Evolutionary conservation across 495 filamentous ascomycete species (phyloP).

Genomic region (Delitschia confertaspora): DNA sequence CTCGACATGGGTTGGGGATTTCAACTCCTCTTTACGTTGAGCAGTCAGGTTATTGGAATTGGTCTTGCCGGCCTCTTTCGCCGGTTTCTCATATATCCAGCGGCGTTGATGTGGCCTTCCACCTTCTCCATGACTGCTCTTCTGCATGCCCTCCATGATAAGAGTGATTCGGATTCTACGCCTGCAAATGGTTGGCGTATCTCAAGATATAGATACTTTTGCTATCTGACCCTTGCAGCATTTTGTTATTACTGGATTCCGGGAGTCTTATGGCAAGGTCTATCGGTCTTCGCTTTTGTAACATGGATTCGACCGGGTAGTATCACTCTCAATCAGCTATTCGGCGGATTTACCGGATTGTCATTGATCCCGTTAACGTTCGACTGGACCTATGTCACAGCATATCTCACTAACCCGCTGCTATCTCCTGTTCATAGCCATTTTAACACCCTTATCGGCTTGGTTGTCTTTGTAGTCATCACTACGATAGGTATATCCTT

Average conservation of each 20-base stretch:
- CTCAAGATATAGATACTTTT: constrained; percentile 56
- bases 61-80: constrained; percentile 64
- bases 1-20: constrained; percentile 60
- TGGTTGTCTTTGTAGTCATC: constrained; percentile 32
- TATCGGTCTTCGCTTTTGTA: constrained; percentile 20
- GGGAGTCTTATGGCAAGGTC: constrained; percentile 19
- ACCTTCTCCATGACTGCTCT: constrained; percentile 56
- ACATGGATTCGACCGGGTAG: constrained; percentile 44
- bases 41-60: constrained; percentile 65
- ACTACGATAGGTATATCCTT: constrained; percentile 26
- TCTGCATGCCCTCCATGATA: constrained; percentile 65
- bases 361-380: constrained; percentile 56
- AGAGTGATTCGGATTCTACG: constrained; percentile 46
- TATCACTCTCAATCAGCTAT: constrained; percentile 46
- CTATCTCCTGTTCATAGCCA: constrained; percentile 62
- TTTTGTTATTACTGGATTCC: constrained; percentile 55
- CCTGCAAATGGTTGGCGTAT: constrained; percentile 57
- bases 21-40: constrained; percentile 58
- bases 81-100: constrained; percentile 56
- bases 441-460: constrained; percentile 48
- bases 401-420: constrained; percentile 57
- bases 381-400: constrained; percentile 61
- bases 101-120: constrained; percentile 68
- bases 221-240: constrained; percentile 49
- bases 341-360: constrained; percentile 52